Evolutionary conservation across 176 grass and related monocot species (phyloP), one percentile per base, ranked within the genome.

Genomic region (Zea mays): DNA sequence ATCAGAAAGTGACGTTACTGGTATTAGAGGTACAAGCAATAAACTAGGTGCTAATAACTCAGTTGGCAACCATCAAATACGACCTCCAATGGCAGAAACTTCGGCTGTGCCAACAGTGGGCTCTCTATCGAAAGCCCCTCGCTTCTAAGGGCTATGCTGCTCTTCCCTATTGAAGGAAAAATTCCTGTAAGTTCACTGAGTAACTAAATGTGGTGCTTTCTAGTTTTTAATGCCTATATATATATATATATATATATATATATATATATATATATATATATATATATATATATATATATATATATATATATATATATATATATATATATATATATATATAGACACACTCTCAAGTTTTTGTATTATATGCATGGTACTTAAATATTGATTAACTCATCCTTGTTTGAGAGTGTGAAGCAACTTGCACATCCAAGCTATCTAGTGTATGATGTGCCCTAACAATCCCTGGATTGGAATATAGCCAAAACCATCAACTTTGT

Each of bases 21-120:
- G 62, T 72, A 39, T 85, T 62, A 86, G 85, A 84, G 74, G 64
- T 8, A 41, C 78, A 75, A 56, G 35, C 55, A 84, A 80, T 64
- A 94, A 94, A 51, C 73, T 86, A 48, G 41, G 71, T 35, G 5
- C 65, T 62, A 90, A 81, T 75, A 85, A 86, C 57, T 69, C 77
- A 5, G 81, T 74, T 75, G 78, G 55, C 61, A 88, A 82, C 75
- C 68, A 84, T 86, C 83, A 87, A 83, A 79, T 84, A 79, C 78
- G 78, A 34, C 79, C 86, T 67, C 77, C 83, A 2, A 82, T 87
- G 43, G 75, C 77, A 55, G 92, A 94, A 39, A 80, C 89, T 80
- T 84, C 89, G 76, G 55, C 83, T 21, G 72, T 73, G 66, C 58
- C 83, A 2, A 68, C 72, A 61, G 58, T 62, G 78, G 80, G 68